Conservation (phyloP, 306 rosid species). For the Cotoneaster glaucophyllus region DNA sequence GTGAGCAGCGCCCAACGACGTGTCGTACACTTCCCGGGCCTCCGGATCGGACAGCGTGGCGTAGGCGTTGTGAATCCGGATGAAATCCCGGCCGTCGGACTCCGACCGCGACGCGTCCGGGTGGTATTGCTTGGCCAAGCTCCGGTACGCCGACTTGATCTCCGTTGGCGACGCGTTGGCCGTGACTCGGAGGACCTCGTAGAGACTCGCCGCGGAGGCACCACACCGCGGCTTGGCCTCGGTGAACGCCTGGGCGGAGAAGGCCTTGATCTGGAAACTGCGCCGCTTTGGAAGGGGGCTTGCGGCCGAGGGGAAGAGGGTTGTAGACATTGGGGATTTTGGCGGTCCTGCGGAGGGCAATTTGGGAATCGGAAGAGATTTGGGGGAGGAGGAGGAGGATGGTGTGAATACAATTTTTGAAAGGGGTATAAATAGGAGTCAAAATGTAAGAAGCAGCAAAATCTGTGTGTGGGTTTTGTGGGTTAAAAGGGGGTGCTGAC, state of each 20-base stretch:
- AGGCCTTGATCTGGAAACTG: background rate
- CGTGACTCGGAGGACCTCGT: slow-evolving; percentile 38
- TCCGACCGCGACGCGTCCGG: slow-evolving; percentile 52
- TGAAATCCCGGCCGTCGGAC: slow-evolving; percentile 43
- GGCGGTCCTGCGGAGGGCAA: background rate
- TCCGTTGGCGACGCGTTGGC: slow-evolving; percentile 35
- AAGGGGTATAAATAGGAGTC: background rate
- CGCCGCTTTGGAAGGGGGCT: background rate
- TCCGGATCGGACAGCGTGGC: slow-evolving; percentile 82
- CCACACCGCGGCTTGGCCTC: background rate
- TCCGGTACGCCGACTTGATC: slow-evolving; percentile 49
- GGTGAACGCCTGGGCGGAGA: slow-evolving; percentile 13
- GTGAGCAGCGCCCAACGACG: slow-evolving; percentile 28
- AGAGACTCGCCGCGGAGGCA: slow-evolving; percentile 18
- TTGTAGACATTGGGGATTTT: slow-evolving; percentile 18
- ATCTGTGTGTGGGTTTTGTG: slow-evolving; percentile 4
- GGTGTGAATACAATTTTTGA: background rate
- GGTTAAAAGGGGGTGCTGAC: slow-evolving; percentile 1
- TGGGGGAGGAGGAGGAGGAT: background rate
- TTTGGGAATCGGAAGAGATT: background rate
- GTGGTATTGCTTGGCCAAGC: slow-evolving; percentile 47
- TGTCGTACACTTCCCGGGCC: slow-evolving; percentile 59
- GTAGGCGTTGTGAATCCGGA: slow-evolving; percentile 70
- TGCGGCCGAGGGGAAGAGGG: slow-evolving; percentile 11
- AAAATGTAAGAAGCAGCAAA: background rate